These are phyloP conservation scores for Verticillium dahliae DNA, from an alignment of 2,329 filamentous ascomycete genomes.

Conservation along the genomic window DNA sequence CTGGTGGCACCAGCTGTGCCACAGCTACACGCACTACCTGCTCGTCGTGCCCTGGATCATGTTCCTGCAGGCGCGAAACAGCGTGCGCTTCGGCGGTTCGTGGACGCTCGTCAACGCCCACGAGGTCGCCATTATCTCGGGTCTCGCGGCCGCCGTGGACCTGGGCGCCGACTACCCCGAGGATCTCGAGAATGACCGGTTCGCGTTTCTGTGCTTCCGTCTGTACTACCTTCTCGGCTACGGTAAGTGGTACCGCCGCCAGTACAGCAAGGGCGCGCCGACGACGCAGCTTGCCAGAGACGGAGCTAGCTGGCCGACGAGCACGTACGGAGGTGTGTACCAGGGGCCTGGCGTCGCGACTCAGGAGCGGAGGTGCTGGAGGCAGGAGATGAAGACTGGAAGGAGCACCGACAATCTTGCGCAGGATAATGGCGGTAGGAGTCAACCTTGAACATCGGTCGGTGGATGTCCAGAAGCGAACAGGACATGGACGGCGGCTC, in stretches of 20 bases:
- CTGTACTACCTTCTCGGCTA: constrained; percentile 56
- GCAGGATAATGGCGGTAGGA: constrained; percentile 23
- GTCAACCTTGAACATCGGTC: constrained; percentile 17
- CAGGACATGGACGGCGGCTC: too few relatives aligned
- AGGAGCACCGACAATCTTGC: constrained; percentile 26
- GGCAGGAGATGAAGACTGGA: constrained; percentile 27
- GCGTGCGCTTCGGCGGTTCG: constrained; percentile 53
- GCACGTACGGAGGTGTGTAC: constrained; percentile 53
- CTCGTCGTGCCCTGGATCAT: constrained; percentile 60
- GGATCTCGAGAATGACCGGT: constrained; percentile 56
- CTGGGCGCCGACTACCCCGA: constrained; percentile 59
- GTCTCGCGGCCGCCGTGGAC: constrained; percentile 62
- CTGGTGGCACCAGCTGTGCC: constrained; percentile 58
- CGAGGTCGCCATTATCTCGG: constrained; percentile 61
- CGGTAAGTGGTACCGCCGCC: constrained; percentile 51
- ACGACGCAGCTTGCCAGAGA: constrained; percentile 30
- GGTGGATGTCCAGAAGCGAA: too few relatives aligned
- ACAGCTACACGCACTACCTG: constrained; percentile 50
- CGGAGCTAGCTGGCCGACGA: constrained; percentile 49
- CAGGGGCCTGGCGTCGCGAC: constrained; percentile 48
- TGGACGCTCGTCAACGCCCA: constrained; percentile 65
- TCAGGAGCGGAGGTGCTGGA: constrained; percentile 46
- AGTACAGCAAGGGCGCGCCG: constrained; percentile 18
- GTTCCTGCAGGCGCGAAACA: constrained; percentile 55
- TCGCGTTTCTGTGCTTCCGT: constrained; percentile 53